phyloP scores from a whole-genome alignment of 352 stramenopile species.

The Pythium aquatile region DNA sequence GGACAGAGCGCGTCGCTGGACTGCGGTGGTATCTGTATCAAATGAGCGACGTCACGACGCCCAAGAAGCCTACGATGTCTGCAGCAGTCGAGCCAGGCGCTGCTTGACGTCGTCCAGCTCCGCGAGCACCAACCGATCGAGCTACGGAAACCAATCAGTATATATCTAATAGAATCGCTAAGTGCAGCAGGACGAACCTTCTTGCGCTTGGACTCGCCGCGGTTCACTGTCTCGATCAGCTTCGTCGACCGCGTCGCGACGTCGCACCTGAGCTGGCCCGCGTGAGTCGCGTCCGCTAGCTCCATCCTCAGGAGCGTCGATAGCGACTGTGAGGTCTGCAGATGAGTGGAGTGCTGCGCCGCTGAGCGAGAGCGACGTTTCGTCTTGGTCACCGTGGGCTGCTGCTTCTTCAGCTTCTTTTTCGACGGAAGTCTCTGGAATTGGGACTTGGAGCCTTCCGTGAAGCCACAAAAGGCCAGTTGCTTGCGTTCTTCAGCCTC shows the following conservation, averaged over 20 bases:
- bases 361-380: slow-evolving; percentile 10
- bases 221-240: slow-evolving; percentile 48
- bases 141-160: slow-evolving; percentile 21
- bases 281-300: slow-evolving; percentile 12
- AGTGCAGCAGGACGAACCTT: slow-evolving; percentile 35
- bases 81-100: slow-evolving; percentile 50
- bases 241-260: slow-evolving; percentile 26
- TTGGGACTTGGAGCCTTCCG: neutral
- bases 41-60: slow-evolving; percentile 27
- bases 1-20: slow-evolving; percentile 44
- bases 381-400: neutral
- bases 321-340: slow-evolving; percentile 19
- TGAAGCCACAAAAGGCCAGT: neutral
- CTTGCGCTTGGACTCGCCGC: slow-evolving; percentile 56
- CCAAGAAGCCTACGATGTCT: slow-evolving; percentile 8
- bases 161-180: neutral
- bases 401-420: slow-evolving; percentile 8
- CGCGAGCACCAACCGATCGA: slow-evolving; percentile 57
- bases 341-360: slow-evolving; percentile 7
- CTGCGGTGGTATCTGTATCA: slow-evolving; percentile 81
- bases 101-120: slow-evolving; percentile 71
- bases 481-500: slow-evolving; percentile 38
- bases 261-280: neutral
- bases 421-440: neutral
- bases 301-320: slow-evolving; percentile 25